Conservation (phyloP, 768 basidiomycete genomes). For the Postia placenta region DNA sequence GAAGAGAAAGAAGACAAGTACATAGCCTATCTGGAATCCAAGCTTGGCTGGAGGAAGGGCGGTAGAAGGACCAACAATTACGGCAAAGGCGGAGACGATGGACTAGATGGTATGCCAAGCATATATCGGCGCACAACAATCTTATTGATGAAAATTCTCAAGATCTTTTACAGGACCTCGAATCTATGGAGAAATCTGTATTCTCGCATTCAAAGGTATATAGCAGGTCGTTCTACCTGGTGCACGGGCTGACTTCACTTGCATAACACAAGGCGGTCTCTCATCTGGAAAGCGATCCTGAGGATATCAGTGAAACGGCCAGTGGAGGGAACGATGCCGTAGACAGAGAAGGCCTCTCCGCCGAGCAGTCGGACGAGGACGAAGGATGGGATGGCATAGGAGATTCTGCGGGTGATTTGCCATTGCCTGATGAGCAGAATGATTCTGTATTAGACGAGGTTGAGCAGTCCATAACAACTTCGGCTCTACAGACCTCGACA, state of each 20-base stretch:
- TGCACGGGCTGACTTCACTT: no score
- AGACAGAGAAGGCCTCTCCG: conserved; percentile 3
- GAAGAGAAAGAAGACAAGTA: conserved; percentile 78
- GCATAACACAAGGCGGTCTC: no score
- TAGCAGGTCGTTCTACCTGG: not conserved
- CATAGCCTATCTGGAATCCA: conserved; percentile 77
- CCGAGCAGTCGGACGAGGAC: not conserved
- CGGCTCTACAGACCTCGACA: not conserved
- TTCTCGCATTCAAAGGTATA: not conserved
- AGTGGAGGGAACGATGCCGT: not conserved
- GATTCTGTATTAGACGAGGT: not conserved
- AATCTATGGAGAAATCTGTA: conserved; percentile 16
- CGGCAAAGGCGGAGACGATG: conserved; percentile 58
- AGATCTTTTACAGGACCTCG: conserved; percentile 14
- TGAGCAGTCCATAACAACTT: no score
- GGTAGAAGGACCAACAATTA: conserved; percentile 35
- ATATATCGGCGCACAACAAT: not conserved
- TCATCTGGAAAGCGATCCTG: conserved; percentile 20
- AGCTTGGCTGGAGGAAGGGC: conserved; percentile 51
- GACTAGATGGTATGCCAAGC: conserved; percentile 69
- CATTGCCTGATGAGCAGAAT: not conserved
- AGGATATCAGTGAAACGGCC: conserved; percentile 5
- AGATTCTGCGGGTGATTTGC: no score
- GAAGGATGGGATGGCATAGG: not conserved
- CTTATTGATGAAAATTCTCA: no score